phyloP scores from a whole-genome alignment of 2,329 filamentous ascomycete species.

The Myriosclerotinia duriaeana region DNA sequence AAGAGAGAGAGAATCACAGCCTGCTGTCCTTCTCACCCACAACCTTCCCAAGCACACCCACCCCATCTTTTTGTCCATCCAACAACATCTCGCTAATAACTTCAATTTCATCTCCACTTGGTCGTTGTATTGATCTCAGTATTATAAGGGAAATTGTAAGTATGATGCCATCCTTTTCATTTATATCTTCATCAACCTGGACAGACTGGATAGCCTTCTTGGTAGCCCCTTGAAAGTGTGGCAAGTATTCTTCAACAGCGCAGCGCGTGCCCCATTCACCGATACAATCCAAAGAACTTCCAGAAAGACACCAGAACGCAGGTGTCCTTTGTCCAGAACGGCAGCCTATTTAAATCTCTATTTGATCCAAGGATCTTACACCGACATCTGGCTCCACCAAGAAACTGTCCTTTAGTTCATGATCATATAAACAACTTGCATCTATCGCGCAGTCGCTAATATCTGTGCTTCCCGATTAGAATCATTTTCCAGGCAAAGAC shows the following conservation, averaged over 20 bases:
- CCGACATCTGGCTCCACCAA: constrained; percentile 24
- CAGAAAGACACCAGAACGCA: constrained; percentile 9
- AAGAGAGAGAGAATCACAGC: constrained; percentile 12
- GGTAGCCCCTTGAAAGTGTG: constrained; percentile 18
- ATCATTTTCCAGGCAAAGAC: constrained; percentile 35
- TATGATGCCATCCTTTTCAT: constrained; percentile 22
- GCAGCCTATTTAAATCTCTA: constrained; percentile 31
- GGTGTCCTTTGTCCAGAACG: constrained; percentile 26
- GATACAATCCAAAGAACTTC: constrained; percentile 23
- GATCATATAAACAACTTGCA: constrained; percentile 29
- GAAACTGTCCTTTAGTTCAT: constrained; percentile 35
- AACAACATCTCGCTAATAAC: constrained; percentile 23
- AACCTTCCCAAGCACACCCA: constrained; percentile 21
- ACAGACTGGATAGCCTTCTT: background rate
- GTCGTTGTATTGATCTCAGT: constrained; percentile 34
- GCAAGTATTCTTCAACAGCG: constrained; percentile 23
- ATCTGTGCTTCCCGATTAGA: constrained; percentile 25
- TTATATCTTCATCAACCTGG: constrained; percentile 10
- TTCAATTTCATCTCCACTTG: constrained; percentile 36
- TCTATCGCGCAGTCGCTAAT: constrained; percentile 25
- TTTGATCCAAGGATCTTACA: constrained; percentile 25
- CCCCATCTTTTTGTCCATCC: constrained; percentile 24
- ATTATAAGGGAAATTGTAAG: constrained; percentile 34
- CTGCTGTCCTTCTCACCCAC: constrained; percentile 31
- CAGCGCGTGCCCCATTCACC: constrained; percentile 18